phyloP scores from a whole-genome alignment of 1,284 basidiomycete genomes.

The Tilletia indica region DNA sequence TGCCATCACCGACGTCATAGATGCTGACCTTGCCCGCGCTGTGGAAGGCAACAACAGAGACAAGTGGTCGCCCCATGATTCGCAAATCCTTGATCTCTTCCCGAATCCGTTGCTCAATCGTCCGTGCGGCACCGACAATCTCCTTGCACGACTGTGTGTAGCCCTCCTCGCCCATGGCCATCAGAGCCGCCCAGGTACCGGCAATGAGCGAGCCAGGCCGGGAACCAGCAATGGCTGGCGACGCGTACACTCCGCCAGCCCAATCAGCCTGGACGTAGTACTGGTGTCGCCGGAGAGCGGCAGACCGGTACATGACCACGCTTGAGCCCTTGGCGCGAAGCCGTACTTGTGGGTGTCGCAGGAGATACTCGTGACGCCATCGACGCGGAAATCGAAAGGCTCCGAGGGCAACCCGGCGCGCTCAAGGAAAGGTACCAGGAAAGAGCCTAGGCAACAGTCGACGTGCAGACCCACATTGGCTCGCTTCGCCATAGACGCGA shows the following conservation, averaged over 20 bases:
- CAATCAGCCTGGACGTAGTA: slow-evolving; percentile 55
- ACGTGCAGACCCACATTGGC: slow-evolving; percentile 86
- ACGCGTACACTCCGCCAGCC: slow-evolving; percentile 55
- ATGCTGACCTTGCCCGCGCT: slow-evolving; percentile 65
- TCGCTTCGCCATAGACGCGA: slow-evolving; percentile 72
- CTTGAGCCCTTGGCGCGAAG: slow-evolving; percentile 53
- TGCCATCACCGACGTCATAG: slow-evolving; percentile 83
- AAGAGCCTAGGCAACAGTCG: slow-evolving; percentile 57
- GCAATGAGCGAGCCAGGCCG: slow-evolving; percentile 90
- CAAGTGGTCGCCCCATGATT: slow-evolving; percentile 82
- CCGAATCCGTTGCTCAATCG: slow-evolving; percentile 68
- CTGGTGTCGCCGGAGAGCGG: slow-evolving; percentile 47
- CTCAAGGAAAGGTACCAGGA: slow-evolving; percentile 53
- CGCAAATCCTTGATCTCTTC: slow-evolving; percentile 71
- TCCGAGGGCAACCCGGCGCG: slow-evolving; percentile 46
- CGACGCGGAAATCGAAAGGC: slow-evolving; percentile 54
- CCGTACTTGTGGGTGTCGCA: slow-evolving; percentile 57
- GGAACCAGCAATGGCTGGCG: slow-evolving; percentile 40
- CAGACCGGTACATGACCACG: slow-evolving; percentile 46
- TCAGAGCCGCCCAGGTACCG: slow-evolving; percentile 93
- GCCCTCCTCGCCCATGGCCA: slow-evolving; percentile 85
- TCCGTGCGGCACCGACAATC: slow-evolving; percentile 74
- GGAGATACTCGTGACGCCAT: slow-evolving; percentile 51
- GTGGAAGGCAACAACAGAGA: slow-evolving; percentile 85
- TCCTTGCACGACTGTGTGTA: slow-evolving; percentile 82